phyloP scores from a whole-genome alignment of 305 asterid genomes.

The Solanum hybrid region DNA sequence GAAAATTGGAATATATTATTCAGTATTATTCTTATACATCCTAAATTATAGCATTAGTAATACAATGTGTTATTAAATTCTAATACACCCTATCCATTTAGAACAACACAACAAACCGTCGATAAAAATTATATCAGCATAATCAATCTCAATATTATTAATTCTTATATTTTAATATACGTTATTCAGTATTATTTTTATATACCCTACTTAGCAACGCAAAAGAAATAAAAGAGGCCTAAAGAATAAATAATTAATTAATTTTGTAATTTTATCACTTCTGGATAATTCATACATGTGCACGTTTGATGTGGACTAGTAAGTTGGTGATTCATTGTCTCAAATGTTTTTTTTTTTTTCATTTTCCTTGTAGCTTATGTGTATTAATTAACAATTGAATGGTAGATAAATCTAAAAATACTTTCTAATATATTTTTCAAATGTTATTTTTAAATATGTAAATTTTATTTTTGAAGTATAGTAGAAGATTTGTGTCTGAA shows the following conservation, averaged over 20 bases:
- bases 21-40: neutral
- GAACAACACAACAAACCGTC: neutral
- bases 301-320: neutral
- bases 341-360: neutral
- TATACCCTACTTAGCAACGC: neutral
- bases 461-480: rapidly evolving
- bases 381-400: neutral
- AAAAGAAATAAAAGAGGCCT: neutral
- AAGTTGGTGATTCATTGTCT: neutral
- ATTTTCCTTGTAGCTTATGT: neutral
- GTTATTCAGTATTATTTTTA: neutral
- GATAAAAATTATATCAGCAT: neutral
- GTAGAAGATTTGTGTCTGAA: neutral
- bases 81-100: neutral
- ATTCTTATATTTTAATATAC: too few relatives aligned
- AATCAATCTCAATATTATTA: neutral
- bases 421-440: too few relatives aligned
- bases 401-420: neutral
- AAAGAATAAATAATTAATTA: neutral
- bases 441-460: too few relatives aligned
- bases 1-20: neutral
- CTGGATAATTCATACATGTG: neutral
- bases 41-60: neutral
- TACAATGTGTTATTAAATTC: neutral
- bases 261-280: neutral